These are phyloP conservation scores for Jatropha podagrica DNA, from an alignment of 441 rosid species.

Conservation along the genomic window DNA sequence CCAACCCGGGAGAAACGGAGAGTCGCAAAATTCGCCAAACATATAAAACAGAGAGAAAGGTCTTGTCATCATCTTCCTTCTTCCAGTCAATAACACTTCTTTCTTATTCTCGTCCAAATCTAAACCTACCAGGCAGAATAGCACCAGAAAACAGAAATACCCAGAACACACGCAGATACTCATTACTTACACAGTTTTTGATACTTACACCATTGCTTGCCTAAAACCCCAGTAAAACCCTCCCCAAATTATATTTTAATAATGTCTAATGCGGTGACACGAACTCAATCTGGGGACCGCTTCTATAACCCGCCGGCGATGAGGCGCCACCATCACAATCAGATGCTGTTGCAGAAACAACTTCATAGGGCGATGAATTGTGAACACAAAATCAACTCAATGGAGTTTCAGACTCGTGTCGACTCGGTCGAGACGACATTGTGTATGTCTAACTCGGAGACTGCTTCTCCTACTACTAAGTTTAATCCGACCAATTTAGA, in stretches of 20 bases:
- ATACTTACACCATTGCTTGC: not conserved
- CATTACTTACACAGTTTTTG: not conserved
- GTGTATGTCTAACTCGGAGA: constrained; percentile 32
- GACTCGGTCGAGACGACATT: constrained; percentile 40
- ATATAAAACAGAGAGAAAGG: not conserved
- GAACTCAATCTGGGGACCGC: constrained; percentile 35
- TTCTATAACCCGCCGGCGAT: constrained; percentile 43
- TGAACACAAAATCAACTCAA: constrained; percentile 25
- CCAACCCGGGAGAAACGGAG: not conserved
- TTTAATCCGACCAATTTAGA: constrained; percentile 50
- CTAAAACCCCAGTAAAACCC: constrained; percentile 25
- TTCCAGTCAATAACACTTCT: not conserved
- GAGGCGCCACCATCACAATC: constrained; percentile 33
- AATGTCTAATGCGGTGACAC: constrained; percentile 44
- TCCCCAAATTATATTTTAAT: not conserved
- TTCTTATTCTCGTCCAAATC: not conserved
- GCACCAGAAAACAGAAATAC: not conserved
- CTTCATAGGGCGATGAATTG: constrained; percentile 20
- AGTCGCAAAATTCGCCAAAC: not conserved
- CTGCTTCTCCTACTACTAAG: constrained; percentile 24
- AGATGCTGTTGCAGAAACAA: constrained; percentile 27
- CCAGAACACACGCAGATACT: not conserved
- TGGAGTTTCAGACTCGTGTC: constrained; percentile 20
- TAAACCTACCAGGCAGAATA: not conserved
- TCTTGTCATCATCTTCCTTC: not conserved